Evolutionary conservation across 2,329 filamentous ascomycete species (phyloP).

Genomic region (Epichloe sibirici): DNA sequence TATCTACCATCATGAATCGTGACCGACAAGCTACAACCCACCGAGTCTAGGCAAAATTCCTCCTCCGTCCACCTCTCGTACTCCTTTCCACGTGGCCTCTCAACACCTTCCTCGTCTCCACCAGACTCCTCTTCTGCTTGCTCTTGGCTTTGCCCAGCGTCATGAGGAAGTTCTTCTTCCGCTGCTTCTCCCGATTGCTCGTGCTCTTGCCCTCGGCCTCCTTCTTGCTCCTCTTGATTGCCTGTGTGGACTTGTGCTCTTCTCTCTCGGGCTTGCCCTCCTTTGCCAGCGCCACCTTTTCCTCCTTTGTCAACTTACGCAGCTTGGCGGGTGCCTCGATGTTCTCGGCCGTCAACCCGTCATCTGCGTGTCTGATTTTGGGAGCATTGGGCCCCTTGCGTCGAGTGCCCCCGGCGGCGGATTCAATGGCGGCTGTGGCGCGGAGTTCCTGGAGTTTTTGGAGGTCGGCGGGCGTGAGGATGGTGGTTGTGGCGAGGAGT

Average conservation of each 20-base stretch:
- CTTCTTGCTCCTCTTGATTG: conserved; percentile 78
- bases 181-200: conserved; percentile 91
- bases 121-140: conserved; percentile 89
- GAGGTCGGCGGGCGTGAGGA: conserved; percentile 92
- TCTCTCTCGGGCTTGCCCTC: conserved; percentile 68
- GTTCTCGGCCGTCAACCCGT: conserved; percentile 78
- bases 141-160: conserved; percentile 89
- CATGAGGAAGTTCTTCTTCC: conserved; percentile 99
- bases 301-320: conserved; percentile 78
- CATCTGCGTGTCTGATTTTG: conserved; percentile 59
- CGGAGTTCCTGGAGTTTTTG: conserved; percentile 86
- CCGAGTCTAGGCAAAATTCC: conserved; percentile 37
- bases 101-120: conserved; percentile 70
- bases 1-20: neutral
- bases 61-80: conserved; percentile 72
- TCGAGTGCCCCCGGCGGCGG: conserved; percentile 35
- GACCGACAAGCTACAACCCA: neutral
- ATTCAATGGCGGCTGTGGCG: conserved; percentile 57
- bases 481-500: conserved; percentile 80
- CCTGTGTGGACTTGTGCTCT: conserved; percentile 77
- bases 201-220: conserved; percentile 83
- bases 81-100: conserved; percentile 70
- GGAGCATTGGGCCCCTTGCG: conserved; percentile 35
- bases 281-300: conserved; percentile 70
- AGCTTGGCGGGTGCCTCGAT: conserved; percentile 79